These are phyloP conservation scores for Trypanosoma congolense DNA, from an alignment of 208 protist genomes.

Conservation along the genomic window DNA sequence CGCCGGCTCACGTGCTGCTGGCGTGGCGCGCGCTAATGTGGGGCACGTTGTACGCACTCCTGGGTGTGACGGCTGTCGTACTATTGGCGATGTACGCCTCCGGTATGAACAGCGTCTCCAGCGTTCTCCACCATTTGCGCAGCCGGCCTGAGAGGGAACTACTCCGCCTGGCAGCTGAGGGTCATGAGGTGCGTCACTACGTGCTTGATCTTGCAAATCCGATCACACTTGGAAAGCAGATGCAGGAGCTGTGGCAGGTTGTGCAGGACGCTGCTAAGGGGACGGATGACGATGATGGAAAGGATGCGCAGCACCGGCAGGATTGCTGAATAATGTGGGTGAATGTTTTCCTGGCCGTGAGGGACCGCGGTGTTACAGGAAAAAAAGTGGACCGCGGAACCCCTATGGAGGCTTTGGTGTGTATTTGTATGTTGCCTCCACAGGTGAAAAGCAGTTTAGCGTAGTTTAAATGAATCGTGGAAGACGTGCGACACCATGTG, in stretches of 20 bases:
- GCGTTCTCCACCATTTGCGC: conserved; percentile 38
- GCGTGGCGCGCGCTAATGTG: conserved; percentile 68
- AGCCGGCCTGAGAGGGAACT: conserved; percentile 39
- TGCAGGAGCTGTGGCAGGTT: conserved; percentile 48
- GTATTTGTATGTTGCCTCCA: no score
- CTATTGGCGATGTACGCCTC: conserved; percentile 46
- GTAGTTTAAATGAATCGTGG: no score
- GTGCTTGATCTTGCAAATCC: conserved; percentile 65
- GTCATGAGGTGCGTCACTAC: conserved; percentile 41
- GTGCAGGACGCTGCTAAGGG: conserved; percentile 35
- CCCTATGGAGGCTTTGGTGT: no score
- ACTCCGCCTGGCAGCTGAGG: conserved; percentile 22
- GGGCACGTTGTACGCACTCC: conserved; percentile 60
- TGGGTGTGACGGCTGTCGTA: conserved; percentile 38
- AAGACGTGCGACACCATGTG: no score
- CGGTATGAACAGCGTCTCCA: conserved; percentile 37
- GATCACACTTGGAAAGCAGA: conserved; percentile 34
- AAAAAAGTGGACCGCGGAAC: no score
- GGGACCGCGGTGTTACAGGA: no score
- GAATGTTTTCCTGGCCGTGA: no score
- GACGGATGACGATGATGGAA: conserved; percentile 13
- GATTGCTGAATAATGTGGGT: no score
- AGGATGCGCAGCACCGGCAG: conserved; percentile 3
- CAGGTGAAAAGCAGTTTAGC: no score
- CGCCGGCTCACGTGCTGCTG: conserved; percentile 50